Conservation (phyloP, 1,284 basidiomycete species). For the Pseudozyma pruni region DNA sequence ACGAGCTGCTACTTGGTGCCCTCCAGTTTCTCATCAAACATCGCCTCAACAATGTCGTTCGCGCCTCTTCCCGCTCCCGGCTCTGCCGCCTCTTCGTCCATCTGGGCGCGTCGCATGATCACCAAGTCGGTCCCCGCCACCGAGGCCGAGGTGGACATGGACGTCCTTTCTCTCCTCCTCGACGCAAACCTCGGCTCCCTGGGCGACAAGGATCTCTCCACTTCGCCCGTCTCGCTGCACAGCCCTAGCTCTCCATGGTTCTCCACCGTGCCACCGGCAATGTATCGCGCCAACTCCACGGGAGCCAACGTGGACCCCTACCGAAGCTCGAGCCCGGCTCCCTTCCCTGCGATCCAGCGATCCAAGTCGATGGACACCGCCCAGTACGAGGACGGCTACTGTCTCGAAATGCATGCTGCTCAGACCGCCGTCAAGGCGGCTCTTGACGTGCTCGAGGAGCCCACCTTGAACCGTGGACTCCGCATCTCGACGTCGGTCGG, state of each 20-base stretch:
- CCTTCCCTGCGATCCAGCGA: not conserved
- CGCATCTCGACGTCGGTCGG: conserved; percentile 14
- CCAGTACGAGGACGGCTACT: conserved; percentile 1
- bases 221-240: conserved; percentile 11
- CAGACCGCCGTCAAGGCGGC: conserved; percentile 46
- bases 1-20: not conserved
- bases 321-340: conserved; percentile 1
- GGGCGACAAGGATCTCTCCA: conserved; percentile 5
- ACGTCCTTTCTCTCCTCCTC: conserved; percentile 38
- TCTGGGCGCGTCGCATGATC: conserved; percentile 41
- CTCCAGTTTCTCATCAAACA: conserved; percentile 8
- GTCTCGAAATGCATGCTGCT: conserved; percentile 41
- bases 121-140: conserved; percentile 15
- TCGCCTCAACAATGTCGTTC: conserved; percentile 14
- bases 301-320: not conserved
- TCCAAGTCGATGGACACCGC: conserved; percentile 12
- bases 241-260: conserved; percentile 12
- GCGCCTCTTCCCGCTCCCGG: conserved; percentile 4
- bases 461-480: conserved; percentile 5
- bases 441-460: conserved; percentile 33
- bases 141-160: conserved; percentile 33
- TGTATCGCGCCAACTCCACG: not conserved
- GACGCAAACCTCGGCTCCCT: conserved; percentile 25
- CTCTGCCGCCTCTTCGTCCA: conserved; percentile 13
- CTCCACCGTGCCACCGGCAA: not conserved